Conservation (phyloP, 192 early-diverging fungal species). For the Helicostylum pulchrum region DNA sequence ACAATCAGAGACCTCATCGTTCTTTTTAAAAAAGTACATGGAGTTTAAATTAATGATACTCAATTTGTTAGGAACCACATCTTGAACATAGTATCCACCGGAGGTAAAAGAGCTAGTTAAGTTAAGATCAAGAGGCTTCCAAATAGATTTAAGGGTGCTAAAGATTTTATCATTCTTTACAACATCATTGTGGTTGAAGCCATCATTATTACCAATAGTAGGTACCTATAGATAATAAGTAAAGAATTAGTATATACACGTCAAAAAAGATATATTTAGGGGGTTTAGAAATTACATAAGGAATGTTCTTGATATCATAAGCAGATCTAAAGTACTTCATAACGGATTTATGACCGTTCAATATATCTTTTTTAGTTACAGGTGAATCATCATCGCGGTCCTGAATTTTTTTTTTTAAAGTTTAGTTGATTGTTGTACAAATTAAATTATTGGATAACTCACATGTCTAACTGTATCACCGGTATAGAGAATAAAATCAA, state of each 20-base stretch:
- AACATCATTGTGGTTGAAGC: slow-evolving; percentile 28
- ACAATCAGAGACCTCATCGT: slow-evolving; percentile 31
- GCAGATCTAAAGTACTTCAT: slow-evolving; percentile 7
- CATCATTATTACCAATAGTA: slow-evolving; percentile 42
- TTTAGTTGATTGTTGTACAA: not conserved
- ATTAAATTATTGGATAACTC: not conserved
- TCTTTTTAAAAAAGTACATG: slow-evolving; percentile 31
- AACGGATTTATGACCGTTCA: slow-evolving; percentile 11
- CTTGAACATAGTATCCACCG: slow-evolving; percentile 36
- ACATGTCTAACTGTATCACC: slow-evolving; percentile 42
- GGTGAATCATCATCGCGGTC: slow-evolving; percentile 19
- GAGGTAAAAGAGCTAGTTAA: slow-evolving; percentile 25
- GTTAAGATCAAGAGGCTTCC: slow-evolving; percentile 34
- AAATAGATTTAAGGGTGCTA: slow-evolving; percentile 20
- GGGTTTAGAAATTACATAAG: slow-evolving; percentile 13
- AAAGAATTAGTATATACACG: not conserved
- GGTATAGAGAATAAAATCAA: slow-evolving; percentile 44
- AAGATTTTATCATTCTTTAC: slow-evolving; percentile 8
- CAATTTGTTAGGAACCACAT: slow-evolving; percentile 24
- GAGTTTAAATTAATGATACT: slow-evolving; percentile 32
- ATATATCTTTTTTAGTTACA: slow-evolving; percentile 10
- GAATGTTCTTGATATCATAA: slow-evolving; percentile 15
- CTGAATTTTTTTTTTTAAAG: slow-evolving; percentile 11
- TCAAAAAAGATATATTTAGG: not conserved
- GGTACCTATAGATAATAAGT: slow-evolving; percentile 26